Base-by-base conservation (phyloP, 495 filamentous ascomycete species). In the Trichoderma erinaceum region DNA sequence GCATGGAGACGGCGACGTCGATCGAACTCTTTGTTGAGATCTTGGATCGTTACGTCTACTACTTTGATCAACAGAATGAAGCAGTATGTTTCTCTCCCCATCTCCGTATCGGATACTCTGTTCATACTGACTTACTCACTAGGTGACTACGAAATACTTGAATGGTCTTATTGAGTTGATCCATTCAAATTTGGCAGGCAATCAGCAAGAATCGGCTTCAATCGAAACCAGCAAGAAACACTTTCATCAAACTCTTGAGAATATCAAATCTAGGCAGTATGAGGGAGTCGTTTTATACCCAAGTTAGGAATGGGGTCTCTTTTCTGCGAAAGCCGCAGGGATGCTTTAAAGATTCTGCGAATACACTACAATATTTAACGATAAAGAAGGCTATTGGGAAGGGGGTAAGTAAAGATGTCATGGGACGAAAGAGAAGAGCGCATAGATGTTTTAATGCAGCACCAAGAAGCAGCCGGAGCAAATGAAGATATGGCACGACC, bases 11-110 rank as follows among this genome's bases (percentile, higher is more conserved):
- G n/a, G 93, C 92, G 11, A 96, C 97, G 3, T 97, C 92, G 3
- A 92, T 98, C 29, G 95, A 99, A 79, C 83, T 99, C 50, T 99
- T 99, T 74, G 95, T 99, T 64, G 95, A 99, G 79, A 98, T 99
- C 69, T 81, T 99, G 69, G 97, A 98, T 74, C 87, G 95, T 75
- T 99, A 98, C 78, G 95, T 98, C 65, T 99, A 99, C 77, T 98
- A 97, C 78, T 99, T 97, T 79, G 95, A 99, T 78, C 92, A 98
- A 73, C 92, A 96, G 79, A 99, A 99, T 78, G 95, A 99, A 79
- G 94, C 92, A 61, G 94, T 92, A 80, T 78, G 89, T 77, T 41
- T 35, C 32, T 25, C 29, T 48, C 25, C 48, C 3, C 11, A 46
- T 23, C 32, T 35, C 3, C 27, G 29, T 13, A 11, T 13, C 35